Evolutionary conservation across 805 yeast genomes (phyloP).

Genomic region (Saccharomyces paradoxus): DNA sequence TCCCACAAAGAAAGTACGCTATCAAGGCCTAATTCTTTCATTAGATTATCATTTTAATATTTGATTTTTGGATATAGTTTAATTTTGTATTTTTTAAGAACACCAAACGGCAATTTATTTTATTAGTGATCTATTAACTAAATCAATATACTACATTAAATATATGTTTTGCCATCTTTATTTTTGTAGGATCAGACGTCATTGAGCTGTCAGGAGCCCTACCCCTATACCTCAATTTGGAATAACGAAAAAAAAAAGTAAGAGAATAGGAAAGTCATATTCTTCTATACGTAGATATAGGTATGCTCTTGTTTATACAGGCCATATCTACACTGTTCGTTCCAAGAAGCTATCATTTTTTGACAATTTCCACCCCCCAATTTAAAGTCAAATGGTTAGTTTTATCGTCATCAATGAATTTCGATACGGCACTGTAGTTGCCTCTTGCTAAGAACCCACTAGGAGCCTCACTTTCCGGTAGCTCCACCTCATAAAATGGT

Average conservation of each 20-base stretch:
- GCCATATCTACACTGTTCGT: neutral
- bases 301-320: neutral
- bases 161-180: neutral
- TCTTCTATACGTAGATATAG: neutral
- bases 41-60: slow-evolving; percentile 34
- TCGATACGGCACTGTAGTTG: slow-evolving; percentile 67
- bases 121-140: neutral
- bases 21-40: slow-evolving; percentile 85
- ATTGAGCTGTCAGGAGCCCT: neutral
- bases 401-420: slow-evolving; percentile 82
- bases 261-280: neutral
- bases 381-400: slow-evolving; percentile 63
- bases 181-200: neutral
- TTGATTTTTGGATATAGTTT: neutral
- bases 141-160: neutral
- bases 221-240: neutral
- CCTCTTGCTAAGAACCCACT: slow-evolving; percentile 86
- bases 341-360: slow-evolving; percentile 31
- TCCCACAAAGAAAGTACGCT: slow-evolving; percentile 98
- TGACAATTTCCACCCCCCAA: slow-evolving; percentile 80
- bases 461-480: slow-evolving; percentile 79
- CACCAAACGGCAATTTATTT: neutral
- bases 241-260: neutral
- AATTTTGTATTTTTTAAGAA: neutral
- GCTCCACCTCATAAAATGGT: slow-evolving; percentile 61